Evolutionary conservation across 257 asterid species (phyloP).

Genomic region (Eucommia ulmoides): DNA sequence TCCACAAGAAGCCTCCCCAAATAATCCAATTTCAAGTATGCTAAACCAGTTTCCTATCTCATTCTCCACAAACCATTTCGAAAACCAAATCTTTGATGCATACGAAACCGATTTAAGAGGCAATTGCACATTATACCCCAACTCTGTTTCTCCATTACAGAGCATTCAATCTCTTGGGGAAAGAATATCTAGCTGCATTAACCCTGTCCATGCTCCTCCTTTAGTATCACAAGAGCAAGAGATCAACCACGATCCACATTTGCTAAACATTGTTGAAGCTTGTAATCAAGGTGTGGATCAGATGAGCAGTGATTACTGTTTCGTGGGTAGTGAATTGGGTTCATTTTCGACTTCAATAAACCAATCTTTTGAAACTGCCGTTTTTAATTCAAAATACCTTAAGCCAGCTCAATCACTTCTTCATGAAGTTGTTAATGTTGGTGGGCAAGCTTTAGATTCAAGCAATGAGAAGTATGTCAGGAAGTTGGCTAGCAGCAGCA

Average conservation of each 20-base stretch:
- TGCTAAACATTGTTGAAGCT: conserved; percentile 51
- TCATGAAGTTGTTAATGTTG: conserved; percentile 58
- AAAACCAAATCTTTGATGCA: conserved; percentile 27
- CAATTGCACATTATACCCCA: conserved; percentile 13
- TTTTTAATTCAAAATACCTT: conserved; percentile 50
- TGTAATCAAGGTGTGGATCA: conserved; percentile 12
- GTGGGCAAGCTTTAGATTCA: conserved; percentile 26
- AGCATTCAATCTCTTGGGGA: conserved; percentile 25
- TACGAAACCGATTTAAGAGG: conserved; percentile 21
- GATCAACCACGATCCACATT: conserved; percentile 29
- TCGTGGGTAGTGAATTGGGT: conserved; percentile 11
- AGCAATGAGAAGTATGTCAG: conserved; percentile 30
- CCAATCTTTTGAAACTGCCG: conserved; percentile 17
- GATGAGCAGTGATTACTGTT: conserved; percentile 11
- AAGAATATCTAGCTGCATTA: conserved; percentile 23
- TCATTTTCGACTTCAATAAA: conserved; percentile 16
- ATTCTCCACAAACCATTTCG: conserved; percentile 32
- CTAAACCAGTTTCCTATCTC: conserved; percentile 49
- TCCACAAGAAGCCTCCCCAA: conserved; percentile 46
- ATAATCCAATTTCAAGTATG: conserved; percentile 41
- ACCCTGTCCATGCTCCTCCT: conserved; percentile 24
- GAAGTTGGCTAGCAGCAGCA: conserved; percentile 28
- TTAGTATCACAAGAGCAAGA: conserved; percentile 20
- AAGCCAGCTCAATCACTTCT: conserved; percentile 62
- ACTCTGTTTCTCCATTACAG: conserved; percentile 21